Evolutionary conservation across 1,284 basidiomycete species (phyloP).

Genomic region (Pyrrhoderma noxium): DNA sequence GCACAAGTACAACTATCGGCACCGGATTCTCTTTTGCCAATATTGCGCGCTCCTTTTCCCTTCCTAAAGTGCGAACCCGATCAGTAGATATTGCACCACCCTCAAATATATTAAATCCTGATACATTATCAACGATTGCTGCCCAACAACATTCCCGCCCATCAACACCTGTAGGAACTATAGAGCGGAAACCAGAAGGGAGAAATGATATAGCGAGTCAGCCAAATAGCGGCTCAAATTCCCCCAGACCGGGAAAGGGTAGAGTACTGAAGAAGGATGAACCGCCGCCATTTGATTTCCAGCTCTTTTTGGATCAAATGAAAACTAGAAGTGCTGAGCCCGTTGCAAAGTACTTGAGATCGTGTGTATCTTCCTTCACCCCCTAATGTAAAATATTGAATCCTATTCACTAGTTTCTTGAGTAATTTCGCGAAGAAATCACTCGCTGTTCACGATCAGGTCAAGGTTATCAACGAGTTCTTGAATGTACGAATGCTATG

Average conservation of each 20-base stretch:
- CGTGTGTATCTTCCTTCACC: slow-evolving; percentile 46
- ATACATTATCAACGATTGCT: slow-evolving; percentile 47
- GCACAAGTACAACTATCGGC: slow-evolving; percentile 18
- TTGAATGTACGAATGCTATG: slow-evolving; percentile 53
- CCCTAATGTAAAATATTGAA: background rate
- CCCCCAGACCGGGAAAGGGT: slow-evolving; percentile 13
- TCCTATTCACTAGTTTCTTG: slow-evolving; percentile 56
- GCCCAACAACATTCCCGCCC: slow-evolving; percentile 35
- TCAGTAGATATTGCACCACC: slow-evolving; percentile 49
- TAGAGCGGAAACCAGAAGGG: background rate
- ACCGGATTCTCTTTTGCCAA: slow-evolving; percentile 52
- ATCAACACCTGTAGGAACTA: slow-evolving; percentile 2
- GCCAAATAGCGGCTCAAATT: background rate
- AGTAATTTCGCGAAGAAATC: slow-evolving; percentile 87
- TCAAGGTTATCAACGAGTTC: slow-evolving; percentile 92
- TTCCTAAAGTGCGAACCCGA: slow-evolving; percentile 45
- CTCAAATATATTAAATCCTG: slow-evolving; percentile 42
- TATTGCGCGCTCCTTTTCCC: slow-evolving; percentile 54
- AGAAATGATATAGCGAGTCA: background rate
- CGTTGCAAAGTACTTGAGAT: slow-evolving; percentile 84
- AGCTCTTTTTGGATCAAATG: slow-evolving; percentile 87
- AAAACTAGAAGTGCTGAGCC: slow-evolving; percentile 79
- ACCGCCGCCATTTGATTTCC: slow-evolving; percentile 70
- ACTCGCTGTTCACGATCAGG: slow-evolving; percentile 84
- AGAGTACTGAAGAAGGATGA: slow-evolving; percentile 26